Evolutionary conservation across 192 early-diverging fungal genomes (phyloP), one percentile per base, ranked within the genome.

Genomic region (Cladochytrium replicatum): DNA sequence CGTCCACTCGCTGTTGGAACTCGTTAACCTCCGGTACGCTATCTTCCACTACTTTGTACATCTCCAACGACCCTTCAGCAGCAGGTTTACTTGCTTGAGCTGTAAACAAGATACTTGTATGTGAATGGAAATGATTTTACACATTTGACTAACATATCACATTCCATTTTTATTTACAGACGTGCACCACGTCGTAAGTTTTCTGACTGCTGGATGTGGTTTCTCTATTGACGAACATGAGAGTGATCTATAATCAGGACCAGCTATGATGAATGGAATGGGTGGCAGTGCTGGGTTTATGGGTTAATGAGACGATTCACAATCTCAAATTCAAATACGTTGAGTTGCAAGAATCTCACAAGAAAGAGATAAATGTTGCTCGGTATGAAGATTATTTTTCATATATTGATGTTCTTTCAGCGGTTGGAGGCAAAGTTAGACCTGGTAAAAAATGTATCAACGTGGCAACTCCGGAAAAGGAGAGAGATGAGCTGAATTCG

Each of bases 41-140:
- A 4, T 71, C 63, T 47, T 86, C 80, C 6, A 68, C 44, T 45
- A 86, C 80, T 26, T 55, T 64, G 61, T 81, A 88, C 44, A 88
- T 66, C 57, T 85, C 75, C 23, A 88, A 64, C 19, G 83, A 51
- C n/a, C 52, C 50, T 78, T 32, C 73, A 78, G 55, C 76, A 78
- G 46, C 76, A 78, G 50, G 61, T 78, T 5, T 78, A 77, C 55
- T 50, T 78, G 15, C 50, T 78, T 24, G 76, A 78, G 51, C 50
- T 78, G 21, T 72, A 78, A 50, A 78, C 76, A 3, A 27, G 76
- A 39, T 78, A 77, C 60, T 52, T 78, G 72, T 73, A 52, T 50
- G 37, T 19, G n/a, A n/a, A n/a, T n/a, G n/a, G 3, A 8, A 38
- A 11, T 22, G 2, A 23, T 21, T 29, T 6, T 0, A 59, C 48